Percentiles rank a stretch among this genome's conserved stretches.
phyloP scores from a whole-genome alignment of 2,329 filamentous ascomycete genomes.

The Pseudovirgaria hyperparasitica region DNA sequence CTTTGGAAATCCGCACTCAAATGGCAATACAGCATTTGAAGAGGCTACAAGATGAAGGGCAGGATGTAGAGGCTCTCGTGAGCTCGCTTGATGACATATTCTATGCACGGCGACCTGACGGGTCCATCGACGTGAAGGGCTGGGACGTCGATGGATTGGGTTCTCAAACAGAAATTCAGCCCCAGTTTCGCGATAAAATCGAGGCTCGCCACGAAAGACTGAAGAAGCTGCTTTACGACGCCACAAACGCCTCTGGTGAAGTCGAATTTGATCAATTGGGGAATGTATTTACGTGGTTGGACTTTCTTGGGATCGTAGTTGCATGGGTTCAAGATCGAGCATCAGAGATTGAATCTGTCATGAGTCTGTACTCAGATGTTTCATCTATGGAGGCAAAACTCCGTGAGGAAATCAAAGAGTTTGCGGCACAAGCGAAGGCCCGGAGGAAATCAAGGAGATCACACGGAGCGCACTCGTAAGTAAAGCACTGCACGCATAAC shows the following conservation, averaged over 20 bases:
- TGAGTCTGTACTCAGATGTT: too few relatives aligned
- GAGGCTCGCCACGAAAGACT: conserved; percentile 27
- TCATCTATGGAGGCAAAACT: too few relatives aligned
- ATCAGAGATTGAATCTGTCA: too few relatives aligned
- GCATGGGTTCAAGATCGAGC: conserved; percentile 1
- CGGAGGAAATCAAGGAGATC: too few relatives aligned
- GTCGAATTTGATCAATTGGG: conserved; percentile 33
- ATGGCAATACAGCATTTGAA: conserved; percentile 33
- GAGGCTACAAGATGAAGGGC: conserved; percentile 15
- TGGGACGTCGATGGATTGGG: conserved; percentile 24
- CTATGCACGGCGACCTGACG: conserved; percentile 10
- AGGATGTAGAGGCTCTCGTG: conserved; percentile 27
- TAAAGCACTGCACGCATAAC: too few relatives aligned
- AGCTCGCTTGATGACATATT: conserved; percentile 30
- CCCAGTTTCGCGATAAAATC: conserved; percentile 23
- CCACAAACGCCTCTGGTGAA: conserved; percentile 17
- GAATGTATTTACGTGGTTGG: conserved; percentile 35
- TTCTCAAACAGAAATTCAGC: conserved; percentile 18
- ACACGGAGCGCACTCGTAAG: too few relatives aligned
- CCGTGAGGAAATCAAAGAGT: too few relatives aligned
- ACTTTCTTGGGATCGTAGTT: conserved; percentile 29
- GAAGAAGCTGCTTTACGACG: conserved; percentile 16
- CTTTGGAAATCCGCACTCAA: conserved; percentile 43
- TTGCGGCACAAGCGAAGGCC: too few relatives aligned
- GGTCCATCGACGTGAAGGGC: conserved; percentile 16